Base-by-base conservation (phyloP, 805 yeast species). In the Nematodospora valgi region DNA sequence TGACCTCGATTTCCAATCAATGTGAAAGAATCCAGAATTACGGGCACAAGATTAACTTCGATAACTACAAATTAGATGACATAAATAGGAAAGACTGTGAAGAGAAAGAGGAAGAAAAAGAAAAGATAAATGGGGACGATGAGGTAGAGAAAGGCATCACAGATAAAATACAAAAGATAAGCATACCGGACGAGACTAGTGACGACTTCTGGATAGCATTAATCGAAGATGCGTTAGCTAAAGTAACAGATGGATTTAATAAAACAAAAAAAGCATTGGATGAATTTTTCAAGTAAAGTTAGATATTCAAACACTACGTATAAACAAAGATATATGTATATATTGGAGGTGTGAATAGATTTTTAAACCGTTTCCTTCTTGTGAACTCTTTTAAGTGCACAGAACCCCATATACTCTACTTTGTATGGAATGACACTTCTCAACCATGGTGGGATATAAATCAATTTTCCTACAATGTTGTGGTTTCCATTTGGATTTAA, bases 11-110 rank as follows among this genome's bases (percentile, higher is more conserved):
- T 32, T 88, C 88, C 39, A 75, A 78, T 52, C 83, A 88, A 48
- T 93, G 98, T 62, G 98, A 89, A 59, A 70, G 89, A 45, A 89
- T 93, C 43, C 98, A 93, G 59, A 89, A 89, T 56, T 78, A 86
- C 45, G 98, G 96, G 15, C 75, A 76, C 40, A 67, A 64, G 45
- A 59, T 43, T 24, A 66, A 67, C 38, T 65, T 60, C 35, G 72
- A 67, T 39, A 52, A 62, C 37, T 62, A 55, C 39, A 51, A 51
- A 29, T 39, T 43, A 17, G 37, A 7, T 8, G 51, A 45, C 23
- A 41, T 38, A 4, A 25, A 12, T 14, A 8, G 10, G 11, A 25
- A 25, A 7, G 16, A 12, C 9, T 23, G 21, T 16, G 18, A 34
- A 24, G 17, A 23, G 4, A 26, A 41, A 15, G 39, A 36, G 9